These are phyloP conservation scores for Kuraishia capsulata DNA, from an alignment of 805 yeast genomes.

Conservation along the genomic window DNA sequence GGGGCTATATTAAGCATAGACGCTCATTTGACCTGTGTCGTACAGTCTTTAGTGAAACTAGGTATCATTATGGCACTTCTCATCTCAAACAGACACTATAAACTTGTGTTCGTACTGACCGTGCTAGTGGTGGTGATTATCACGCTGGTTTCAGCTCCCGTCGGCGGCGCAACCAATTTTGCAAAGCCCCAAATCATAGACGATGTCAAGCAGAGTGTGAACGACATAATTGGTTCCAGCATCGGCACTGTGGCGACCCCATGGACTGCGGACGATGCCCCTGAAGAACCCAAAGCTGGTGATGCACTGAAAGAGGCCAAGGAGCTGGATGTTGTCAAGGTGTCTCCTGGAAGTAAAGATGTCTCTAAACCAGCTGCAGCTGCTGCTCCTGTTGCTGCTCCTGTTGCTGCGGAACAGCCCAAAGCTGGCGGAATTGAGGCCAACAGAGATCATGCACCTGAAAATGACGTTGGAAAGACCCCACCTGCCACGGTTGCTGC, in stretches of 20 bases:
- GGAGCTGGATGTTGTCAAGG: not conserved
- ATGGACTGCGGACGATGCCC: too few relatives aligned
- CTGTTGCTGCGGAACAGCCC: too few relatives aligned
- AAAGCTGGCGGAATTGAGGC: not conserved
- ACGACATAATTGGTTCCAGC: not conserved
- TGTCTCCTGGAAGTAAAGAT: too few relatives aligned
- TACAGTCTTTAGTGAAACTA: too few relatives aligned
- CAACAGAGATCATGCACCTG: constrained; percentile 3
- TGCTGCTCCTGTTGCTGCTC: too few relatives aligned
- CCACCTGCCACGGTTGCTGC: not conserved
- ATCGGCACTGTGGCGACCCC: not conserved
- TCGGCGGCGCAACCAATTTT: too few relatives aligned
- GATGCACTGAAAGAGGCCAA: too few relatives aligned
- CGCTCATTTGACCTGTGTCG: too few relatives aligned
- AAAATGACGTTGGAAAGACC: constrained; percentile 1
- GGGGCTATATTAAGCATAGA: too few relatives aligned
- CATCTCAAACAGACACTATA: not conserved
- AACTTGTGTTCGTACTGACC: not conserved
- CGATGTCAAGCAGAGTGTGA: not conserved
- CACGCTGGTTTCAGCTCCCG: not conserved
- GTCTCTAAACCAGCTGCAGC: too few relatives aligned
- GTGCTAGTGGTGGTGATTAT: not conserved
- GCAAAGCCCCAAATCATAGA: not conserved
- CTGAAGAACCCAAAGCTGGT: too few relatives aligned
- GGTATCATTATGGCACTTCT: not conserved